Base-by-base conservation (phyloP, 2,329 filamentous ascomycete species). In the Aureobasidium sp. region DNA sequence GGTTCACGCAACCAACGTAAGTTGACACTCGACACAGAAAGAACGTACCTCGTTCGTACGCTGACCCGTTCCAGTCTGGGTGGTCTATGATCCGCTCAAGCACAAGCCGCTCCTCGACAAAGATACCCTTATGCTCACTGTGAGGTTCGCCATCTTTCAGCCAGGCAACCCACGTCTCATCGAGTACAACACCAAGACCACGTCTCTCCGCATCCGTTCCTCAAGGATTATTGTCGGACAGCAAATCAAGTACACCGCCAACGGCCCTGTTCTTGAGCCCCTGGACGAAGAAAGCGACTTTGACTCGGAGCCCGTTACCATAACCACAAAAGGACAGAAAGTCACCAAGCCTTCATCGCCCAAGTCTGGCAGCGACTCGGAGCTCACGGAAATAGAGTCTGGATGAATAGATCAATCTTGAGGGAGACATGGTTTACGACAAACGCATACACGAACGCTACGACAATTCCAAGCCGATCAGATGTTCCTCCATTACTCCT, bases 31-130 rank as follows among this genome's bases (percentile, higher is more conserved):
- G 21, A 25, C 11, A 23, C 10, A n/a, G 7, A 2, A 27, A 1
- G 15, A 25, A 1, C 4, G 10, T 17, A 17, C 17, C 15, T 11
- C 55, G 19, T 19, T 11, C 23, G 3, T 4, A 10, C 31, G 19
- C 35, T 59, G 23, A 59, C 13, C 8, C 11, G 2, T n/a, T 17
- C 21, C 23, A 58, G 55, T n/a, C 23, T 61, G 59, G 47, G 42
- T 47, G 21, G 25, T 61, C 29, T 61, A 55, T 23, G 59, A 61
- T 23, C 59, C 59, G 3, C n/a, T 23, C 49, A 55, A 54, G 37
- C 25, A 50, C 37, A 42, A 37, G 10, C 42, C 50, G 4, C 23
- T 11, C 9, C n/a, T 55, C 38, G 35, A 47, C 19, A 10, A 31
- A 4, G 40, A 61, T 6, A 38, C 43, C 3, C 42, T 61, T 3